Conservation (phyloP, 2,329 filamentous ascomycete genomes). For the Alternaria alternata region DNA sequence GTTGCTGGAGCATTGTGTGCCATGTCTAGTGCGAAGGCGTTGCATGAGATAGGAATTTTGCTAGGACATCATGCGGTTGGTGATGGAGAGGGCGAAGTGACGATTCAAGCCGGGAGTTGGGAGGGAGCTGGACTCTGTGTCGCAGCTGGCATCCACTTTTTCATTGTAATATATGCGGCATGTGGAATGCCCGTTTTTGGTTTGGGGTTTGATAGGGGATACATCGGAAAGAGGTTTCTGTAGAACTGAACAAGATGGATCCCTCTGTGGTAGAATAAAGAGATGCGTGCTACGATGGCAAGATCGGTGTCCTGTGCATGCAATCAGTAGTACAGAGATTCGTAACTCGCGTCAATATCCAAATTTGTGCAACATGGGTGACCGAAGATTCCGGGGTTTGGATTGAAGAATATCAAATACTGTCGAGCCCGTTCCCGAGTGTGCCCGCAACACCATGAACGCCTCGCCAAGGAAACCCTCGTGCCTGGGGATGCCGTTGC, state of each 20-base stretch:
- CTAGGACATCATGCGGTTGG: conserved; percentile 3
- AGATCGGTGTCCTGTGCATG: background rate
- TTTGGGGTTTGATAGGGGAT: background rate
- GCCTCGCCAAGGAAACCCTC: conserved; percentile 42
- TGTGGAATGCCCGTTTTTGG: conserved; percentile 7
- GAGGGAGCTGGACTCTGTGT: conserved; percentile 9
- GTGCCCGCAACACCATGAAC: conserved; percentile 41
- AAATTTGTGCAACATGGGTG: background rate
- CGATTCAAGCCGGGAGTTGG: conserved; percentile 5
- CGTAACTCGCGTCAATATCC: background rate
- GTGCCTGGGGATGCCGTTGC: conserved; percentile 28
- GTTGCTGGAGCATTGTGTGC: conserved; percentile 11
- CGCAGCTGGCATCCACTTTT: conserved; percentile 9
- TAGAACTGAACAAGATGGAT: background rate
- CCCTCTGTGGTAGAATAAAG: too few relatives aligned
- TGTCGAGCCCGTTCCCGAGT: conserved; percentile 28
- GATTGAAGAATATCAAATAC: conserved; percentile 41
- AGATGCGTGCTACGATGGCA: background rate
- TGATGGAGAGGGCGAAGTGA: conserved; percentile 2
- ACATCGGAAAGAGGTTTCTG: background rate
- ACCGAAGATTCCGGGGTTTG: conserved; percentile 18
- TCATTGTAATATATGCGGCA: conserved; percentile 8
- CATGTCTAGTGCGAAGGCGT: conserved; percentile 7
- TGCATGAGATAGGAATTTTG: conserved; percentile 5
- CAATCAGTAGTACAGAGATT: background rate